These are phyloP conservation scores for Leccinum fallax DNA, from an alignment of 1,284 basidiomycete genomes.

Conservation along the genomic window DNA sequence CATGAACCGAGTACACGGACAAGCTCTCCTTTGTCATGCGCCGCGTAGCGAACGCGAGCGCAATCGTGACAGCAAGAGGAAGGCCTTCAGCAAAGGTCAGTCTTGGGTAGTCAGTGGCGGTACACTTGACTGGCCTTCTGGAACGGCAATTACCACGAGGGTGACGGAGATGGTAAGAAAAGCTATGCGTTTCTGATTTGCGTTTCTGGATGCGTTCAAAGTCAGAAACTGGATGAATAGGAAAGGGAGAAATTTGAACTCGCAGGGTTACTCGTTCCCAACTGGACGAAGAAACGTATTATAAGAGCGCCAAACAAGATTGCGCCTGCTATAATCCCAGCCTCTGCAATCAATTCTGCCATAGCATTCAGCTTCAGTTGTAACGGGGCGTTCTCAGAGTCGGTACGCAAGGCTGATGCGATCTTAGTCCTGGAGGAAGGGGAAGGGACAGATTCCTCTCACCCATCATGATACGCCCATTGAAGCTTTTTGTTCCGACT, in stretches of 20 bases:
- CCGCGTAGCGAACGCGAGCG: constrained; percentile 95
- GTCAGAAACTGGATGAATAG: not conserved
- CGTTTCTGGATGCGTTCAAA: constrained; percentile 47
- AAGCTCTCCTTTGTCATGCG: constrained; percentile 94
- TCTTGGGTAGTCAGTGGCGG: not conserved
- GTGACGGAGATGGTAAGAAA: constrained; percentile 94
- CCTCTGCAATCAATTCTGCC: constrained; percentile 93
- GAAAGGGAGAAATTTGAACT: constrained; percentile 33
- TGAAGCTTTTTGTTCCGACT: constrained; percentile 91
- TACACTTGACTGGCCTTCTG: constrained; percentile 67
- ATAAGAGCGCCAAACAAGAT: constrained; percentile 85
- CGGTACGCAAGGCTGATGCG: constrained; percentile 70
- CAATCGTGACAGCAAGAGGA: constrained; percentile 94
- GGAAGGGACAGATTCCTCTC: constrained; percentile 26
- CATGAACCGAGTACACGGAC: constrained; percentile 96
- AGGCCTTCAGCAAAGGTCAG: constrained; percentile 57
- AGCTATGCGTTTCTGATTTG: constrained; percentile 85
- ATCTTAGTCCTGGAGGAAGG: constrained; percentile 16
- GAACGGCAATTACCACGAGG: constrained; percentile 94
- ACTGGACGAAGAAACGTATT: constrained; percentile 93
- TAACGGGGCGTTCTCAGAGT: constrained; percentile 87
- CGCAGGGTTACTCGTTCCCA: constrained; percentile 59
- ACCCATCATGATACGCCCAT: constrained; percentile 97
- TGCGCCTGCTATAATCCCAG: constrained; percentile 83
- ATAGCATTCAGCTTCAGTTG: constrained; percentile 93